Evolutionary conservation across 768 basidiomycete species (phyloP).

Genomic region (Leucosporidium yakuticum): DNA sequence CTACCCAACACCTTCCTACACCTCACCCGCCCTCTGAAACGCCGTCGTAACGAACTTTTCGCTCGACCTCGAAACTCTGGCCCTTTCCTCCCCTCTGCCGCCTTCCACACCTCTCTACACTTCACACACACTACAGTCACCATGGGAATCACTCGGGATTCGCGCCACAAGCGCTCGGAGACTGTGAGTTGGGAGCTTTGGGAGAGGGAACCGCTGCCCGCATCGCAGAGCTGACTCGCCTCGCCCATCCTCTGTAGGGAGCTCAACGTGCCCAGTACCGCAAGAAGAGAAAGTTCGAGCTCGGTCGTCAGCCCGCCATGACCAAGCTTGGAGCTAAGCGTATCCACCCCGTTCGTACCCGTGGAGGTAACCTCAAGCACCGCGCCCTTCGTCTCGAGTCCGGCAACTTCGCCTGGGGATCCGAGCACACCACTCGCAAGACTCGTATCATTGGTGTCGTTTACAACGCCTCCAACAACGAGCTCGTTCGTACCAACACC

Average conservation of each 20-base stretch:
- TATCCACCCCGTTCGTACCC: slow-evolving; percentile 86
- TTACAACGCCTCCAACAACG: slow-evolving; percentile 99
- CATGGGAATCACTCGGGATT: slow-evolving; percentile 87
- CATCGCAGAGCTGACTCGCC: not conserved
- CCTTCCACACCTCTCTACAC: not conserved
- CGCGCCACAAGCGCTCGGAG: slow-evolving; percentile 92
- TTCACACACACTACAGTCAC: not conserved
- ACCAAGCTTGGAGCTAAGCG: slow-evolving; percentile 96
- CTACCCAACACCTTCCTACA: no score
- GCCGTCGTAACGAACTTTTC: no score
- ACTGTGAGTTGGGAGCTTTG: slow-evolving; percentile 49
- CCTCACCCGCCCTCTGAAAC: no score
- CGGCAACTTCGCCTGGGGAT: slow-evolving; percentile 99
- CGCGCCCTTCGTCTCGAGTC: slow-evolving; percentile 92
- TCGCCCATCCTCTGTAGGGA: not conserved
- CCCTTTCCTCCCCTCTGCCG: not conserved
- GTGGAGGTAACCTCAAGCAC: slow-evolving; percentile 92
- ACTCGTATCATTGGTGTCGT: slow-evolving; percentile 94
- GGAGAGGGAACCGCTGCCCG: not conserved
- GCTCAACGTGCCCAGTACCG: slow-evolving; percentile 50
- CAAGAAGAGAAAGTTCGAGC: slow-evolving; percentile 99
- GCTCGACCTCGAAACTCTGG: no score
- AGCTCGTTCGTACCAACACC: slow-evolving; percentile 98
- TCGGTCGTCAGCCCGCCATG: slow-evolving; percentile 94
- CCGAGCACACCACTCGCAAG: slow-evolving; percentile 88